These are phyloP conservation scores for Tubosaeta sp. DNA, from an alignment of 768 basidiomycete species.

Conservation along the genomic window DNA sequence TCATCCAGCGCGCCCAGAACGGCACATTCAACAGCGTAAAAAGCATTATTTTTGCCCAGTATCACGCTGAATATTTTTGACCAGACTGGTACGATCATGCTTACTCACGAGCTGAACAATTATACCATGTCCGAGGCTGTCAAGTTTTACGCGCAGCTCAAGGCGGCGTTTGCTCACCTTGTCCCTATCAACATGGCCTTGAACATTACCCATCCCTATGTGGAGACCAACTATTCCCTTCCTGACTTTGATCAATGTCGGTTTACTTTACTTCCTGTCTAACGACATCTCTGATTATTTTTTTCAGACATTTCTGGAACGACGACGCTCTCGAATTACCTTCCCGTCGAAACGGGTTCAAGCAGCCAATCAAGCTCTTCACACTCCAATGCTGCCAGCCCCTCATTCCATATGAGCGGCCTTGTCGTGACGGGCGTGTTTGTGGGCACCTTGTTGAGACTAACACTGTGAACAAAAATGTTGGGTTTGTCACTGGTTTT, in stretches of 20 bases:
- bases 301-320: slow-evolving; percentile 25
- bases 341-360: not conserved
- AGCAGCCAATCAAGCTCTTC: slow-evolving; percentile 6
- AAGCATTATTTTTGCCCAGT: not conserved
- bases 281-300: not conserved
- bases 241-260: slow-evolving; percentile 46
- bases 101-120: slow-evolving; percentile 58
- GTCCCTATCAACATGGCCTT: slow-evolving; percentile 51
- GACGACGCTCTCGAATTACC: slow-evolving; percentile 9
- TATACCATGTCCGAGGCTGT: slow-evolving; percentile 59
- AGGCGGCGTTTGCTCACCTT: slow-evolving; percentile 42
- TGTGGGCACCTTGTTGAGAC: slow-evolving; percentile 10
- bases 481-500: not conserved
- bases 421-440: slow-evolving; percentile 15
- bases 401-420: slow-evolving; percentile 2
- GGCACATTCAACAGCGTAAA: slow-evolving; percentile 40
- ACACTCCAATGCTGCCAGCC: not conserved
- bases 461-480: slow-evolving; percentile 15
- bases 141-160: slow-evolving; percentile 45
- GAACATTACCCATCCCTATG: slow-evolving; percentile 51
- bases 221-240: slow-evolving; percentile 40
- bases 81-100: slow-evolving; percentile 47
- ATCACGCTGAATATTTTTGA: not conserved
- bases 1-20: slow-evolving; percentile 44
- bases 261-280: not conserved